Evolutionary conservation across 2,329 filamentous ascomycete species (phyloP), one percentile per base, ranked within the genome.

Genomic region (Pestalotiopsis sp.): DNA sequence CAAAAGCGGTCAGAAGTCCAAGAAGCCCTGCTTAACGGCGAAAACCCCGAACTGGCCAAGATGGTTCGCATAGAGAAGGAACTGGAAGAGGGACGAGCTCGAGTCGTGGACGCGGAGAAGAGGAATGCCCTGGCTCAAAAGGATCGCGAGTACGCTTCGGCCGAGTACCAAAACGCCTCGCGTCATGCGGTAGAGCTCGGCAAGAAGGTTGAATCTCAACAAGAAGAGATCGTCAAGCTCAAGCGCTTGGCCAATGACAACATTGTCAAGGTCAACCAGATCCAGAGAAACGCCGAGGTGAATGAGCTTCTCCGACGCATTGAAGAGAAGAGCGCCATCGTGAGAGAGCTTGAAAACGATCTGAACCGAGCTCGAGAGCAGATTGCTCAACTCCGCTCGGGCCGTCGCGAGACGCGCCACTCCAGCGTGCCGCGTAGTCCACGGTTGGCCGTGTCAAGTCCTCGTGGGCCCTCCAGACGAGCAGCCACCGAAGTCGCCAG

Each of bases 111-210:
- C 5, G 74, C 83, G 3, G 80, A 85, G 71, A 82, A 82, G 73
- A 82, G 80, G 65, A 45, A 79, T 2, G 70, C 72, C 3, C 73
- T 72, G 14, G 70, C 77, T 1, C 78, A 85, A 36, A 81, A 80
- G 14, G 87, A 90, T 3, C 80, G 85, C 31, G 87, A 89, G 1
- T 93, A 90, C 73, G 80, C 84, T 13, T 85, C 87, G 66, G 82
- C 83, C 3, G 81, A 85, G 11, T 93, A 92, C 73, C 90, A 91
- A 72, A 82, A 86, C 25, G 85, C 86, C 1, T 88, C 87, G 9
- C 82, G 83, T 39, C 77, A 81, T 1, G 84, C 83, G 2, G 80
- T 80, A 14, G 80, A 82, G 17, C 77, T 88, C 2, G 78, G 80
- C 23, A 74, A 78, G 1, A 84, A 88, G 73, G 87, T 86, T 71